These are phyloP conservation scores for Tirmania nivea DNA, from an alignment of 495 filamentous ascomycete genomes.

Conservation along the genomic window DNA sequence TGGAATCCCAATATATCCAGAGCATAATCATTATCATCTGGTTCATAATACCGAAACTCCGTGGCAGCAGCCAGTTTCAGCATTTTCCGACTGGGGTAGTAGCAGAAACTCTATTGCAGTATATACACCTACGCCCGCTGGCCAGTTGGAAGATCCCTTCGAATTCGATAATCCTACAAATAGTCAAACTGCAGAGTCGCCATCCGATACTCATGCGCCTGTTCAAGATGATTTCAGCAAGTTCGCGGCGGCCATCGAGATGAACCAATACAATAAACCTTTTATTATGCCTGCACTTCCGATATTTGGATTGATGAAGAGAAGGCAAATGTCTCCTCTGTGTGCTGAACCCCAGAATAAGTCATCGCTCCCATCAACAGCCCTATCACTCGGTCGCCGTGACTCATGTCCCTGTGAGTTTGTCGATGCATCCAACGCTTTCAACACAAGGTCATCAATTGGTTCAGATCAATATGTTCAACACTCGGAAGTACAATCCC, in stretches of 20 bases:
- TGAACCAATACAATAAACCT: slow-evolving; percentile 10
- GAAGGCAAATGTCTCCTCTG: not conserved
- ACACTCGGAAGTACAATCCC: not conserved
- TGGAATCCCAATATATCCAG: not conserved
- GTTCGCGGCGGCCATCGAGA: slow-evolving; percentile 16
- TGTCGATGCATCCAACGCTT: not conserved
- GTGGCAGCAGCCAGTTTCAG: slow-evolving; percentile 9
- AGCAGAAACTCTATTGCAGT: slow-evolving; percentile 12
- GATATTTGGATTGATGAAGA: slow-evolving; percentile 7
- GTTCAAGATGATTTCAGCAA: slow-evolving; percentile 10
- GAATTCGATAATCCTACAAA: slow-evolving; percentile 6
- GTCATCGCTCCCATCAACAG: not conserved
- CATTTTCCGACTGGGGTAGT: slow-evolving; percentile 19
- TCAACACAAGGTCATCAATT: too few species aligned
- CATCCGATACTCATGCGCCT: not conserved
- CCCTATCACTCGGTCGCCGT: slow-evolving; percentile 5
- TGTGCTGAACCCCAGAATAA: slow-evolving; percentile 4
- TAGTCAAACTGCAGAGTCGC: not conserved
- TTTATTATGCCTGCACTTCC: slow-evolving; percentile 15
- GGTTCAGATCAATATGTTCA: slow-evolving; percentile 1
- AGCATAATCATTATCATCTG: not conserved
- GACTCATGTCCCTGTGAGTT: slow-evolving; percentile 14
- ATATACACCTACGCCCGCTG: slow-evolving; percentile 17
- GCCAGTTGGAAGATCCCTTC: slow-evolving; percentile 16
- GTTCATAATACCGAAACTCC: not conserved